Evolutionary conservation across 2,329 filamentous ascomycete genomes (phyloP).

Genomic region (Rutstroemia sp.): DNA sequence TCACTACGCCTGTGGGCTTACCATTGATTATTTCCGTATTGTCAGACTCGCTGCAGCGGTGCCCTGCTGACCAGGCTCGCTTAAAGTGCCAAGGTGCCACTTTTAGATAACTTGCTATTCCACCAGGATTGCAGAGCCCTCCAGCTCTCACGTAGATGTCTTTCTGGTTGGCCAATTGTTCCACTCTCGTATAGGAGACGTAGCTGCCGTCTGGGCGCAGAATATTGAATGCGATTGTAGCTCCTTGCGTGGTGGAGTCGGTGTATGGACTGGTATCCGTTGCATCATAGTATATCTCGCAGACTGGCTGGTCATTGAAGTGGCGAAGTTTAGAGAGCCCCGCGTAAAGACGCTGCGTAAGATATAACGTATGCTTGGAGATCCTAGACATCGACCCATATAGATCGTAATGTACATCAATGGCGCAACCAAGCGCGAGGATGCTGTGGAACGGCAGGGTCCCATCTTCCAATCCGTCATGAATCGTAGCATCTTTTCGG

Average conservation of each 20-base stretch:
- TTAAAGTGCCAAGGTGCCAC: conserved; percentile 75
- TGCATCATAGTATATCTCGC: conserved; percentile 25
- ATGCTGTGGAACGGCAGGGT: conserved; percentile 88
- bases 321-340: conserved; percentile 56
- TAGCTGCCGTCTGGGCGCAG: conserved; percentile 61
- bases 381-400: conserved; percentile 65
- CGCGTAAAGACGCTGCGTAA: conserved; percentile 51
- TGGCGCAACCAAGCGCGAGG: conserved; percentile 67
- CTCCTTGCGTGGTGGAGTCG: conserved; percentile 43
- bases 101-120: conserved; percentile 62
- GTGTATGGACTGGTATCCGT: conserved; percentile 27
- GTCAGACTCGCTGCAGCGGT: conserved; percentile 76
- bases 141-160: conserved; percentile 80
- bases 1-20: conserved; percentile 80
- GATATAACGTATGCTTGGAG: conserved; percentile 59
- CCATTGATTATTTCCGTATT: conserved; percentile 62
- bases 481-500: conserved; percentile 63
- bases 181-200: conserved; percentile 73
- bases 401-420: conserved; percentile 59
- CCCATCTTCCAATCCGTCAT: conserved; percentile 81
- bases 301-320: conserved; percentile 42
- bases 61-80: conserved; percentile 74
- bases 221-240: conserved; percentile 79
- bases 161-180: conserved; percentile 74
- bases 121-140: conserved; percentile 85